Evolutionary conservation across 768 basidiomycete species (phyloP).

Genomic region (Leccinum arenicola): DNA sequence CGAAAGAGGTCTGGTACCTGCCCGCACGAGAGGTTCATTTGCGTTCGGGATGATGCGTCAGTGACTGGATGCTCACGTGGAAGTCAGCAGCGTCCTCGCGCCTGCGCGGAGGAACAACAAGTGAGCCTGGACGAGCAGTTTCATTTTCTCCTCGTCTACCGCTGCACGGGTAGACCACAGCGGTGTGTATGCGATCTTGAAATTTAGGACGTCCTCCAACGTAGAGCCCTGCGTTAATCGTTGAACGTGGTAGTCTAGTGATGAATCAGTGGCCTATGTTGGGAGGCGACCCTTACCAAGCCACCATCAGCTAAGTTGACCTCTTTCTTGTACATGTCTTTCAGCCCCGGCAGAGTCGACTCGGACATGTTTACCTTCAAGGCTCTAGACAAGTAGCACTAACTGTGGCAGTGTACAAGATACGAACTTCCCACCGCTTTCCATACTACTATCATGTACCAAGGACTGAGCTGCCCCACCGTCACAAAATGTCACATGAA

Average conservation of each 20-base stretch:
- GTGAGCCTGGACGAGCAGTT: conserved; percentile 53
- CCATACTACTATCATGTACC: no score
- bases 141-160: conserved; percentile 45
- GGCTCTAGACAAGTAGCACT: neutral
- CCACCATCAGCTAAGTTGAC: conserved; percentile 17
- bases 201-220: conserved; percentile 48
- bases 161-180: conserved; percentile 74
- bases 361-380: neutral
- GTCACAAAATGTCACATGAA: no score
- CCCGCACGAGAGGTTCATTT: neutral
- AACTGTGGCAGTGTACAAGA: conserved; percentile 5
- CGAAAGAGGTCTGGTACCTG: conserved; percentile 67
- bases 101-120: conserved; percentile 62
- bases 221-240: conserved; percentile 51
- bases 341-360: neutral
- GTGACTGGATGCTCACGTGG: conserved; percentile 47
- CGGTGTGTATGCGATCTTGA: conserved; percentile 49
- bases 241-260: neutral
- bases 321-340: no score
- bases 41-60: neutral
- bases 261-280: neutral
- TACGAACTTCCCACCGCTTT: neutral
- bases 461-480: no score
- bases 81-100: conserved; percentile 61
- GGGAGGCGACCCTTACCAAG: conserved; percentile 33